These are phyloP conservation scores for Volvox reticuliferus DNA, from an alignment of 139 green algal species.

Conservation along the genomic window DNA sequence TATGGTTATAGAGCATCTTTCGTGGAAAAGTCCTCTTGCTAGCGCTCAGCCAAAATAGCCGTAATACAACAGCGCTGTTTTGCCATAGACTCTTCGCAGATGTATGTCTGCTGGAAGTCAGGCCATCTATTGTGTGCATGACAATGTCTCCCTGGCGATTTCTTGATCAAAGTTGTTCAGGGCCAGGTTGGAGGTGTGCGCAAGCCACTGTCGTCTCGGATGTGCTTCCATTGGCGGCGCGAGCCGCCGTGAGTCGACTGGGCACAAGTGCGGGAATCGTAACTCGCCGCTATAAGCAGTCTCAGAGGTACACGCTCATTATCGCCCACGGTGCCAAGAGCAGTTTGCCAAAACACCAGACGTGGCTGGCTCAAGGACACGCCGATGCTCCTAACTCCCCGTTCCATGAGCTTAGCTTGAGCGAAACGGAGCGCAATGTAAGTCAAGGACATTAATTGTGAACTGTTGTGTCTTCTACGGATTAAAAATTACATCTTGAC, in stretches of 20 bases:
- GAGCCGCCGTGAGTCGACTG: background rate
- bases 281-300: background rate
- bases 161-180: too few species aligned
- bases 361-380: constrained; percentile 11
- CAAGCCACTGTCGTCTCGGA: background rate
- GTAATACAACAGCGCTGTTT: too few species aligned
- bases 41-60: too few species aligned
- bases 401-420: constrained; percentile 13
- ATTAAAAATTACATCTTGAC: background rate
- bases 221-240: background rate
- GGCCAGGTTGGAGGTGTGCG: background rate
- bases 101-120: too few species aligned
- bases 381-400: constrained; percentile 4
- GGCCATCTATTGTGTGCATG: too few species aligned
- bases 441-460: background rate
- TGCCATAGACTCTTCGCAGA: too few species aligned
- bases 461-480: too few species aligned
- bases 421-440: constrained; percentile 7
- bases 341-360: constrained; percentile 11
- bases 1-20: too few species aligned
- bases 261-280: background rate
- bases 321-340: background rate
- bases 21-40: too few species aligned
- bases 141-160: too few species aligned
- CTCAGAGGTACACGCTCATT: background rate